A percentile compares a stretch with the other conserved stretches of the same genome.
Evolutionary conservation across 257 asterid genomes (phyloP).

Genomic region (Solanum arcanum): DNA sequence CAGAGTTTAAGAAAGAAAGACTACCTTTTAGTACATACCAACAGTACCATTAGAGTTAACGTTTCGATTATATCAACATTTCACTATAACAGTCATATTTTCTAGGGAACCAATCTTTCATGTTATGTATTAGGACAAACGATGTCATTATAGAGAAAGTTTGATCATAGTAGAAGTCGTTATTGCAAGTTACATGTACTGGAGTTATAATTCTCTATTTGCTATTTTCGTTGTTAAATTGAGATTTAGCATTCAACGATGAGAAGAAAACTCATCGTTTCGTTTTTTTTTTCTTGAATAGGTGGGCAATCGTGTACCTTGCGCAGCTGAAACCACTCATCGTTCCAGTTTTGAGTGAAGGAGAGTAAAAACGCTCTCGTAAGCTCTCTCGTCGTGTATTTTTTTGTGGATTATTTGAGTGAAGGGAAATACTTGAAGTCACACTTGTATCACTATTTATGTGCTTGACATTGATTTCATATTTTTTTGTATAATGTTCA

Average conservation of each 20-base stretch:
- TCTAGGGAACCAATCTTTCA: neutral
- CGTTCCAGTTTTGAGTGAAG: slow-evolving; percentile 77
- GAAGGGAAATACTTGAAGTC: slow-evolving; percentile 2
- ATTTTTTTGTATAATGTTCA: neutral
- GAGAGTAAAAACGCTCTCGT: slow-evolving; percentile 7
- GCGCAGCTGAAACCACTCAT: slow-evolving; percentile 91
- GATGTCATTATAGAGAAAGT: neutral
- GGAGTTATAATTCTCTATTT: neutral
- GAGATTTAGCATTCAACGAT: neutral
- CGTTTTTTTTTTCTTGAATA: slow-evolving; percentile 1
- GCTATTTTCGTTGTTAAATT: neutral
- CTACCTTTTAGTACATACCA: neutral
- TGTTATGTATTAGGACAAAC: neutral
- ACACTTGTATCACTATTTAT: slow-evolving; percentile 4
- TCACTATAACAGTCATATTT: neutral
- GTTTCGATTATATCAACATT: neutral
- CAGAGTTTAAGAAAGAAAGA: neutral
- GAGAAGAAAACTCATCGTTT: neutral
- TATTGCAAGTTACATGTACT: neutral
- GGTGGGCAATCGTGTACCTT: slow-evolving; percentile 93
- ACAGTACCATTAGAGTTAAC: neutral
- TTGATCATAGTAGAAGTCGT: neutral
- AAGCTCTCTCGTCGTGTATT: neutral
- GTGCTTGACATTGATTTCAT: neutral
- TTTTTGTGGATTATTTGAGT: slow-evolving; percentile 3